Evolutionary conservation across 345 rosid genomes (phyloP), one percentile per base, ranked within the genome.

Genomic region (Populus alba): DNA sequence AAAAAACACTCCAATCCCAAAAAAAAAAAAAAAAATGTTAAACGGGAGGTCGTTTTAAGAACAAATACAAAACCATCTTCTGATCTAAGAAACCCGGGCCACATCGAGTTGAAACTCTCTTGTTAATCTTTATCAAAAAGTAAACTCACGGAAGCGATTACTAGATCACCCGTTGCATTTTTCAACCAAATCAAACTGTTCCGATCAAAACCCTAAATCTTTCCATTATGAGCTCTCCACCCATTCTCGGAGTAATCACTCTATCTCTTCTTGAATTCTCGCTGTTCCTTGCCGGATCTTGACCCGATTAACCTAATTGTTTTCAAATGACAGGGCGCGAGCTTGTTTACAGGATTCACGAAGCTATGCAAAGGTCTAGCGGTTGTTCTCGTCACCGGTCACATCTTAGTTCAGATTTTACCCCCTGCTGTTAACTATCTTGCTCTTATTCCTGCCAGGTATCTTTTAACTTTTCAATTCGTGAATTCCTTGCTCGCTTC

Each of bases 381-480:
- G 4, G 91, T 89, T 69, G 91, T 97, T 47, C 93, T 94, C 39
- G 88, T 91, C 29, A 85, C 85, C 23, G 98, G 94, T 3, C 96
- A 97, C 90, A 66, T 87, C 85, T 83, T 89, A 39, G 96, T 94
- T 86, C 99, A 88, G 84, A 78, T 92, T 85, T 67, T 94, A 38
- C 99, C 99, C 49, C 77, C 91, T 4, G 83, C 97, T 70, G 80
- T 91, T 65, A 18, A 82, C 39, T 93, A 91, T 82, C 92, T 97
- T 66, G 96, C 98, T 72, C 89, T 97, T 18, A 97, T 97, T 85
- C 99, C 98, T 29, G 97, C 99, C 49, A 90, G 91, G 98, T 91
- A 81, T 37, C 1, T 68, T 43, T 11, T 27, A 29, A 16, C 39
- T 43, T 18, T 2, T 13, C 18, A 27, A 35, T 20, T 53, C 12